These are phyloP conservation scores for Erodium trifolium DNA, from an alignment of 441 rosid genomes.

Conservation along the genomic window DNA sequence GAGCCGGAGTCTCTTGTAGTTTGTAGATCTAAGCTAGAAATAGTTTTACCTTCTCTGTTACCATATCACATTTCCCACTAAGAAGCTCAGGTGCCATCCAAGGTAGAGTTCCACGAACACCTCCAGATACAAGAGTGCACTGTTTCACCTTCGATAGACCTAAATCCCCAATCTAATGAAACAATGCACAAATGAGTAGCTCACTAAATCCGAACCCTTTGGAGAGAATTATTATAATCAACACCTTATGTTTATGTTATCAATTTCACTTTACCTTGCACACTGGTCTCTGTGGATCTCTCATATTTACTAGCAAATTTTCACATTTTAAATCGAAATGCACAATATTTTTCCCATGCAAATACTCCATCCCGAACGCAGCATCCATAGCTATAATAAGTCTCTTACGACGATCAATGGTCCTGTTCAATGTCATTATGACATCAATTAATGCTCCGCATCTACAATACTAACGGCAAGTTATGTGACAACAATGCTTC, in stretches of 20 bases:
- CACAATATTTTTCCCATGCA: conserved; percentile 94
- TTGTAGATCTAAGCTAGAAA: not conserved
- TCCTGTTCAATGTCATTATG: conserved; percentile 34
- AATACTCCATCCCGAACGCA: conserved; percentile 97
- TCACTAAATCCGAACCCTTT: conserved; percentile 2
- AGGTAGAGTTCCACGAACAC: conserved; percentile 96
- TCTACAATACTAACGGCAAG: not conserved
- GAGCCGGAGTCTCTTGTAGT: not conserved
- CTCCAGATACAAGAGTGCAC: conserved; percentile 90
- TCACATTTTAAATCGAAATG: conserved; percentile 98
- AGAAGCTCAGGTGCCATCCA: conserved; percentile 99
- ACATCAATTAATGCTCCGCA: not conserved
- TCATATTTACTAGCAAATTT: conserved; percentile 92
- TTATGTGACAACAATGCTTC: too few species aligned
- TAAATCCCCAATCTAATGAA: conserved; percentile 80
- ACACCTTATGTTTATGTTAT: not conserved
- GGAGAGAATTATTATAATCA: not conserved
- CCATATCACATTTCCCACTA: conserved; percentile 95
- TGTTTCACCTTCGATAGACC: conserved; percentile 95
- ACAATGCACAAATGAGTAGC: conserved; percentile 13
- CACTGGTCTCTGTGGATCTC: conserved; percentile 95
- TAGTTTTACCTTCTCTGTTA: conserved; percentile 71
- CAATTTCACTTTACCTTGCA: conserved; percentile 62
- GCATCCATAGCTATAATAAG: conserved; percentile 98
- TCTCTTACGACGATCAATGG: conserved; percentile 96